Percentiles rank a stretch among this genome's conserved stretches.
phyloP scores from a whole-genome alignment of 176 grass and related monocot species.

The Oryza glaberrima region DNA sequence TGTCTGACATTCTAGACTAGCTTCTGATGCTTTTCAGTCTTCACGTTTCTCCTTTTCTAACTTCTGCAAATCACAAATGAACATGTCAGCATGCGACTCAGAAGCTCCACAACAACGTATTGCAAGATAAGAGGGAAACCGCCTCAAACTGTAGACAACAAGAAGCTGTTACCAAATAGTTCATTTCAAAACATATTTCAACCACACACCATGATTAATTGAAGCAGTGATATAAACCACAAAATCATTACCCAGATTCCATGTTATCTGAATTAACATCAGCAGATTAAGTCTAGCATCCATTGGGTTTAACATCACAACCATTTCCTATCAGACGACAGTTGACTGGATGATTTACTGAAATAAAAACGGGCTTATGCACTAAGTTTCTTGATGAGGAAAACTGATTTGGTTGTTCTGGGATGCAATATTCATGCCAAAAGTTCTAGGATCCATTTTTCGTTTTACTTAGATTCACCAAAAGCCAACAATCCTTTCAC shows the following conservation, averaged over 20 bases:
- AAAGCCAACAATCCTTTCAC: background rate
- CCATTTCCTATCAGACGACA: background rate
- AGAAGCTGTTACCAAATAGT: background rate
- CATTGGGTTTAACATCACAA: background rate
- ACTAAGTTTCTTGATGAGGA: too few relatives aligned
- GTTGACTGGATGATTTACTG: background rate
- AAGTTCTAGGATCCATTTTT: background rate
- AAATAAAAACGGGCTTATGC: background rate
- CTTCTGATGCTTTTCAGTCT: constrained; percentile 31
- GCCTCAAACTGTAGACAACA: background rate
- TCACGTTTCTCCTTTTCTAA: constrained; percentile 52
- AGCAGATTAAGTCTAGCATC: background rate
- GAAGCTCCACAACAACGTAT: background rate
- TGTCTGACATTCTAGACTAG: constrained; percentile 27
- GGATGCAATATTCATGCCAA: background rate
- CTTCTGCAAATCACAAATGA: constrained; percentile 42
- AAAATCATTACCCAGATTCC: background rate
- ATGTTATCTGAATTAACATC: background rate
- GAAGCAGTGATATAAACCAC: background rate
- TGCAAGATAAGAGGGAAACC: background rate
- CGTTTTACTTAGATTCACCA: background rate
- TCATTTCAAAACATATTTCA: background rate
- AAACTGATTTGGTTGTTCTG: too few relatives aligned
- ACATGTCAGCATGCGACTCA: constrained; percentile 24
- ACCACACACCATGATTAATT: background rate